Conservation (phyloP, 2,329 filamentous ascomycete genomes). For the Phyllosticta citribraziliensis region DNA sequence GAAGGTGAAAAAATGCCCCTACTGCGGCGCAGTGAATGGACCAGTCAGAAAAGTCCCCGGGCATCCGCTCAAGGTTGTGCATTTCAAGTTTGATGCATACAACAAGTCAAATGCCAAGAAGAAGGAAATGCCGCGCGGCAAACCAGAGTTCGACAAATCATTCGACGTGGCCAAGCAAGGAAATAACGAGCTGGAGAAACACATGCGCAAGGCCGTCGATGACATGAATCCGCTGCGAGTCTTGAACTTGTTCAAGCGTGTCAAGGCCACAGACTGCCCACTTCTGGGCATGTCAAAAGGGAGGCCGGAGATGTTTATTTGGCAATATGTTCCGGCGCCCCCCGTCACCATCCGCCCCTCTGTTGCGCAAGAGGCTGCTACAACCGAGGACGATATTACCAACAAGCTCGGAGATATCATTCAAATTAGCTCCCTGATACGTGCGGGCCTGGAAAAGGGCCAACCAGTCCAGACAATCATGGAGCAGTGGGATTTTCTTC, state of each 20-base stretch:
- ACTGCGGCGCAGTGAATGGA: slow-evolving; percentile 76
- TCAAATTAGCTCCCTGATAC: slow-evolving; percentile 80
- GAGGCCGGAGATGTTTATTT: slow-evolving; percentile 91
- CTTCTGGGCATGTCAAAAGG: slow-evolving; percentile 84
- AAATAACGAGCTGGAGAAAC: slow-evolving; percentile 78
- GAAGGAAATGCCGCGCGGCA: slow-evolving; percentile 73
- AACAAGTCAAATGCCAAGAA: slow-evolving; percentile 80
- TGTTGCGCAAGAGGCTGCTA: slow-evolving; percentile 84
- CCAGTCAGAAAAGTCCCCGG: slow-evolving; percentile 79
- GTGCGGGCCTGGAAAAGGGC: slow-evolving; percentile 71
- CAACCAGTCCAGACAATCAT: slow-evolving; percentile 82
- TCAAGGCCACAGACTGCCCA: slow-evolving; percentile 78
- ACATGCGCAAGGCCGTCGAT: slow-evolving; percentile 84
- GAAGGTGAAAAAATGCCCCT: slow-evolving; percentile 73
- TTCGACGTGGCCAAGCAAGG: slow-evolving; percentile 69
- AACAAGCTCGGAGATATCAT: slow-evolving; percentile 96
- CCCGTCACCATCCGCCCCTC: slow-evolving; percentile 91
- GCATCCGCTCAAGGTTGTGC: slow-evolving; percentile 79
- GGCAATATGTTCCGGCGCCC: slow-evolving; percentile 90
- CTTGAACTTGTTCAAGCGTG: slow-evolving; percentile 82
- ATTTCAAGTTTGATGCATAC: slow-evolving; percentile 84
- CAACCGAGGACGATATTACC: slow-evolving; percentile 92
- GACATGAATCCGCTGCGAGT: slow-evolving; percentile 85
- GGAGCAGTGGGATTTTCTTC: slow-evolving; percentile 97
- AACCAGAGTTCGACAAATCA: slow-evolving; percentile 75